phyloP scores from a whole-genome alignment of 179 eudicot species.

The Vitellaria paradoxa region DNA sequence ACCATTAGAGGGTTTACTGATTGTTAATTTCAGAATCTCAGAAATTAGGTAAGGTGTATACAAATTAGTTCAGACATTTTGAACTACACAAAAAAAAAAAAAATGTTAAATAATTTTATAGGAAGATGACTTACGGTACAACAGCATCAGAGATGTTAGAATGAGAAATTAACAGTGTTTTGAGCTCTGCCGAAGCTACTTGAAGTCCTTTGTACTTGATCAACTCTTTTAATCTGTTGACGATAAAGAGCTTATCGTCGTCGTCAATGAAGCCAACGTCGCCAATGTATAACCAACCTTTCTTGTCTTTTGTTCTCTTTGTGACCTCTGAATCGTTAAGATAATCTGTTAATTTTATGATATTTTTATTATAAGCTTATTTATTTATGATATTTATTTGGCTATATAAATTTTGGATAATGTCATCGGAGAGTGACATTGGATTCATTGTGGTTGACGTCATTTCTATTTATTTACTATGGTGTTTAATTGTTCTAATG shows the following conservation, averaged over 20 bases:
- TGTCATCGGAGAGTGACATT: too few species aligned
- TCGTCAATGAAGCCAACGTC: slow-evolving; percentile 25
- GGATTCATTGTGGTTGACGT: too few species aligned
- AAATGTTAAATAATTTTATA: too few species aligned
- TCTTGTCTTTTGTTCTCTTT: slow-evolving; percentile 17
- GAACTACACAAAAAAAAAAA: not conserved
- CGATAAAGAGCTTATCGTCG: slow-evolving; percentile 22
- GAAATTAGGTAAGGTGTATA: too few species aligned
- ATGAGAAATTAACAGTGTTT: slow-evolving; percentile 21
- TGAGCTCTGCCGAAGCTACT: slow-evolving; percentile 28
- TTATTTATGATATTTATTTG: too few species aligned
- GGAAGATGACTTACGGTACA: slow-evolving; percentile 18
- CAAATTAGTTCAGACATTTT: too few species aligned
- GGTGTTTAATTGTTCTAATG: too few species aligned
- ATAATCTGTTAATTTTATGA: slow-evolving; percentile 13
- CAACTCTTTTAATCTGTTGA: slow-evolving; percentile 21
- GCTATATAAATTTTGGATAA: too few species aligned
- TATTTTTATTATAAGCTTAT: too few species aligned
- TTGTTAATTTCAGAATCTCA: too few species aligned
- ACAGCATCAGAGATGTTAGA: slow-evolving; percentile 23
- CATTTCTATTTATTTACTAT: too few species aligned
- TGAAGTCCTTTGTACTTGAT: slow-evolving; percentile 30
- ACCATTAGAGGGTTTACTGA: too few species aligned
- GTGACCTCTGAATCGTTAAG: slow-evolving; percentile 24
- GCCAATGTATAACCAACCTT: slow-evolving; percentile 28